phyloP scores from a whole-genome alignment of 306 rosid genomes.

The Gleditsia sinensis region DNA sequence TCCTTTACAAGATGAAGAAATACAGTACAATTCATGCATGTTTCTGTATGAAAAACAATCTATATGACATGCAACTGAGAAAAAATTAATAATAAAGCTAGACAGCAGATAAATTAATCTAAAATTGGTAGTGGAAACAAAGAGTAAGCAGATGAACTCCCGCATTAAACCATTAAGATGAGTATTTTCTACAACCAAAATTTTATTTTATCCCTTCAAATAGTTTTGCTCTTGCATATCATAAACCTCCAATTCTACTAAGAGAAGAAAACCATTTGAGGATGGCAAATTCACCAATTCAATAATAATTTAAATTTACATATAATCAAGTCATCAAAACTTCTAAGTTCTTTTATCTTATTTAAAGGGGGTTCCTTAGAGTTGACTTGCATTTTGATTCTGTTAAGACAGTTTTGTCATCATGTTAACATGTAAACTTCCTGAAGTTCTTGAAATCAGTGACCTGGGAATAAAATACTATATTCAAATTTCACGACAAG shows the following conservation, averaged over 20 bases:
- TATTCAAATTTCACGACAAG: neutral
- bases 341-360: neutral
- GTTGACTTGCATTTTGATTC: conserved; percentile 13
- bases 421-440: conserved; percentile 14
- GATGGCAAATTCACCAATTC: neutral
- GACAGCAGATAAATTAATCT: conserved; percentile 6
- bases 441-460: conserved; percentile 1
- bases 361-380: conserved; percentile 4
- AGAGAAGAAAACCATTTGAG: neutral
- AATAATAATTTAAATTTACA: conserved; percentile 5
- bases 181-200: neutral
- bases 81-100: conserved; percentile 7
- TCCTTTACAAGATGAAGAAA: conserved; percentile 42
- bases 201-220: neutral
- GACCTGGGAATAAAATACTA: neutral
- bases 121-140: neutral
- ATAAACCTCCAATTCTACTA: conserved; percentile 7
- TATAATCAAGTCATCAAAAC: conserved; percentile 8
- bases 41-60: conserved; percentile 5
- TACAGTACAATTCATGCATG: conserved; percentile 14
- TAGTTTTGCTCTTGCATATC: neutral
- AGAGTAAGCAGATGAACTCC: neutral
- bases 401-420: neutral
- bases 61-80: neutral
- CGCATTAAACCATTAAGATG: conserved; percentile 5